Evolutionary conservation across 257 asterid genomes (phyloP).

Genomic region (Penstemon newberryi): DNA sequence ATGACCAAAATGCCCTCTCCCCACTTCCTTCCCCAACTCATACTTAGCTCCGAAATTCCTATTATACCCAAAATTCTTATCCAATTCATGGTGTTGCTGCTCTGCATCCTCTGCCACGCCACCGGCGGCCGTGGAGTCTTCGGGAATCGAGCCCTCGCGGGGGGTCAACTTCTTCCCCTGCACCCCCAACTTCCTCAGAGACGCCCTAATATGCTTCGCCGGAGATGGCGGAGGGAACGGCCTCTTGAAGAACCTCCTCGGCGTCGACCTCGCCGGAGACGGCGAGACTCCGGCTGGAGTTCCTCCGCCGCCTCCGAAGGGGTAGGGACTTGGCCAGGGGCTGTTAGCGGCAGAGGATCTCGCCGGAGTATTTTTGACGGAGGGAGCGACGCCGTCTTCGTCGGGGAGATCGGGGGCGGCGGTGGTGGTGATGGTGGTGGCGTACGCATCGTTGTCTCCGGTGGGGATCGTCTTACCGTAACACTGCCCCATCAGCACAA

Average conservation of each 20-base stretch:
- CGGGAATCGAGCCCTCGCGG: conserved; percentile 75
- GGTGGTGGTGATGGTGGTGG: conserved; percentile 30
- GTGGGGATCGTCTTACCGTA: conserved; percentile 88
- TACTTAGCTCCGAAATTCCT: conserved; percentile 85
- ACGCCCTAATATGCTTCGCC: conserved; percentile 94
- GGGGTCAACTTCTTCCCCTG: conserved; percentile 60
- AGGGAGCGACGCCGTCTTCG: conserved; percentile 40
- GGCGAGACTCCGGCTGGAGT: conserved; percentile 66
- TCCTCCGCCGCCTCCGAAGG: conserved; percentile 47
- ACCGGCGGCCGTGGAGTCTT: conserved; percentile 45
- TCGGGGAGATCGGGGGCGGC: conserved; percentile 35
- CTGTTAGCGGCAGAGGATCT: conserved; percentile 71
- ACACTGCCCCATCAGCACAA: conserved; percentile 65
- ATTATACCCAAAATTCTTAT: conserved; percentile 81
- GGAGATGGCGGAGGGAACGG: conserved; percentile 98
- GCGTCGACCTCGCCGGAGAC: conserved; percentile 91
- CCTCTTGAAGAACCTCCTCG: conserved; percentile 70
- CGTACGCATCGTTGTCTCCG: conserved; percentile 43
- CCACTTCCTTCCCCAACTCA: conserved; percentile 94
- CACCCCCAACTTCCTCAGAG: conserved; percentile 72
- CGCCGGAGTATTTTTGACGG: conserved; percentile 63
- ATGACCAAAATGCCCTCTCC: conserved; percentile 96
- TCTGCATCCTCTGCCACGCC: conserved; percentile 26
- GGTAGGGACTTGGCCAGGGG: conserved; percentile 89
- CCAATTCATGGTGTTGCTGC: conserved; percentile 50